Base-by-base conservation (phyloP, 1,139 yeast genomes). In the Taiozyma sp. region DNA sequence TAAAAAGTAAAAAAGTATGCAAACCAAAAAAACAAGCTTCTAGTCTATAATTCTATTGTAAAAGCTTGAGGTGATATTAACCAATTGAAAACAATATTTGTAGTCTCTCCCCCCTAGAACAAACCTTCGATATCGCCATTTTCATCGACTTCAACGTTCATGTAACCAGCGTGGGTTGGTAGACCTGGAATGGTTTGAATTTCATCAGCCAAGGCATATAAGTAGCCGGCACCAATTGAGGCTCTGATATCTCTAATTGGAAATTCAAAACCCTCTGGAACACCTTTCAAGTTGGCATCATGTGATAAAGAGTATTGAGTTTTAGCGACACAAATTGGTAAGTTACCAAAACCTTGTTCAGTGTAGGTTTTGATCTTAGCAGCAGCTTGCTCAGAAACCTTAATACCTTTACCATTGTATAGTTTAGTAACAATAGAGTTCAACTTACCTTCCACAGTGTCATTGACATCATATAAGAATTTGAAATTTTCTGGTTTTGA, bases 151-250 rank as follows among this genome's bases (percentile, higher is more conserved):
- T 87, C 93, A 50, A 87, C 92, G 61, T 86, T 84, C 92, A 87
- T 86, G 71, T 83, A 87, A 40, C 93, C 93, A 54, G 89, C 86
- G 67, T 84, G 87, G 13, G 93, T 86, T 54, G 93, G 86, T 64
- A 87, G 76, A 51, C 95, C 93, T 43, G 95, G 95, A 63, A 87
- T 87, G 34, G 95, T 87, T 81, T 83, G 86, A 59, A 87, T 87
- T 67, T 87, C 90, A 48, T 89, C 92, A 27, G 93, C 92, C 60
- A 87, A 74, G 1, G 93, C 95, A 64, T 86, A 87, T 66, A 87
- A 74, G 67, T 87, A 87, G 6, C 93, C 93, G 48, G 93, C 93
- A 69, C 95, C 93, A 52, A 87, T 84, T 48, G 89, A 83, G 55
- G 88, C 83, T 70, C 89, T 81, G 49, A 87, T 84, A 63, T 87